A percentile compares a stretch with the other conserved stretches of the same genome.
These are phyloP conservation scores for Saccharomyces hybrid DNA, from an alignment of 1,139 yeast species.

Conservation along the genomic window DNA sequence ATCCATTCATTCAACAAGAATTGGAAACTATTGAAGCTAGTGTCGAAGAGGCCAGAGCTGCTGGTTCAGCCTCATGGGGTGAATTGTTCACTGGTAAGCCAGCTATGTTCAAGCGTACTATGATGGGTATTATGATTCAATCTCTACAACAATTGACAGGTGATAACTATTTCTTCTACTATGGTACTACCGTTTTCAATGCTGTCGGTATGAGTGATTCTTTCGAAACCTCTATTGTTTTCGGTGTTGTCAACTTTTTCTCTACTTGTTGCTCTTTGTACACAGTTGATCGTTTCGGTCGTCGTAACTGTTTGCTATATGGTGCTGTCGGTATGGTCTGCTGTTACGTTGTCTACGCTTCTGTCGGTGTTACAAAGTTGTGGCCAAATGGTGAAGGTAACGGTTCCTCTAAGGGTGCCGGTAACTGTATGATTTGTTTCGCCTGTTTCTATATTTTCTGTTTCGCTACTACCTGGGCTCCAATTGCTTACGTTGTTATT, in stretches of 20 bases:
- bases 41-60: conserved; percentile 38
- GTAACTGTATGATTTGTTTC: conserved; percentile 68
- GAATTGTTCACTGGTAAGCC: conserved; percentile 32
- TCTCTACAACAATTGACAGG: conserved; percentile 72
- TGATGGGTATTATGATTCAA: conserved; percentile 58
- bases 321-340: too few species aligned
- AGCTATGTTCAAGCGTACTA: conserved; percentile 49
- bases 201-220: conserved; percentile 68
- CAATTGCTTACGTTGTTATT: conserved; percentile 61
- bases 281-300: too few species aligned
- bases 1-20: conserved; percentile 46
- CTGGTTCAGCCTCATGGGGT: conserved; percentile 34
- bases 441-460: conserved; percentile 70
- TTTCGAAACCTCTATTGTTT: conserved; percentile 62
- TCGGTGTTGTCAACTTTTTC: conserved; percentile 64
- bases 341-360: conserved; percentile 40
- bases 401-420: conserved; percentile 41
- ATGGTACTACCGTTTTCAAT: conserved; percentile 66
- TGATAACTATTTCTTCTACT: conserved; percentile 72
- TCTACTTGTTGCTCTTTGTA: too few species aligned
- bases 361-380: conserved; percentile 55
- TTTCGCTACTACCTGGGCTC: conserved; percentile 83
- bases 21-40: conserved; percentile 48
- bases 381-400: conserved; percentile 51
- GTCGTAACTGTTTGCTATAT: too few species aligned